Percentiles rank a stretch among this genome's conserved stretches.
phyloP scores from a whole-genome alignment of 2,329 filamentous ascomycete species.

The Scopulariopsis brevicaulis region DNA sequence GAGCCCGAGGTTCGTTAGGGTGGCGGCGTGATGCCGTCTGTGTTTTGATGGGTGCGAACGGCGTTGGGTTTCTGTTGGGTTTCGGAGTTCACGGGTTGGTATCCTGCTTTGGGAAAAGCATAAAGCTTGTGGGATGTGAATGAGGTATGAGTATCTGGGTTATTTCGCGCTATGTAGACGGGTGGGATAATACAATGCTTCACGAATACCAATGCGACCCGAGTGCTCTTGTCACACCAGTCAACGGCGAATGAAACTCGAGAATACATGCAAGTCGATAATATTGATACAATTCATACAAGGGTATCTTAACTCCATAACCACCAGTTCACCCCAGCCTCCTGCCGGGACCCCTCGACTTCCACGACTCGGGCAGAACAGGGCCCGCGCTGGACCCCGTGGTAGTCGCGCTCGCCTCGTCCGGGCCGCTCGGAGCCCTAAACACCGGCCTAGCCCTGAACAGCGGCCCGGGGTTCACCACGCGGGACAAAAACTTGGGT shows the following conservation, averaged over 20 bases:
- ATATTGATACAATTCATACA: background rate
- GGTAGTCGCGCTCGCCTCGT: constrained; percentile 8
- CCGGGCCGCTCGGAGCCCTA: background rate
- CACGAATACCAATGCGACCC: background rate
- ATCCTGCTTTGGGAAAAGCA: background rate
- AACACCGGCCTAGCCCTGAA: background rate
- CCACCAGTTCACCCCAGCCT: constrained; percentile 38
- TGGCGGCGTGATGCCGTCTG: background rate
- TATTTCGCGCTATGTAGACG: background rate
- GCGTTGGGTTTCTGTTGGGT: background rate
- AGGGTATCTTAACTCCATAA: background rate
- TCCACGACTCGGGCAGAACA: constrained; percentile 51
- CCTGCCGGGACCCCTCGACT: constrained; percentile 47
- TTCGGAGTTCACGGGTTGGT: background rate
- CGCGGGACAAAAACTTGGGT: constrained; percentile 57
- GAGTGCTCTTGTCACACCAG: background rate
- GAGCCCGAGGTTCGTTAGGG: background rate
- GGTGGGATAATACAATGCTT: background rate
- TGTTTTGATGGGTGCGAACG: background rate
- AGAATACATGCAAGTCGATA: background rate
- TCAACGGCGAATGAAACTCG: background rate
- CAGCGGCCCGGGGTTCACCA: constrained; percentile 36
- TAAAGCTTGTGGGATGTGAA: background rate
- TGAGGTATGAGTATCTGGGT: background rate
- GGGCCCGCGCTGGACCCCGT: constrained; percentile 27